Percentiles rank a stretch among this genome's conserved stretches.
Conservation (phyloP, 2,329 filamentous ascomycete genomes). For the Cordyceps farinosa region DNA sequence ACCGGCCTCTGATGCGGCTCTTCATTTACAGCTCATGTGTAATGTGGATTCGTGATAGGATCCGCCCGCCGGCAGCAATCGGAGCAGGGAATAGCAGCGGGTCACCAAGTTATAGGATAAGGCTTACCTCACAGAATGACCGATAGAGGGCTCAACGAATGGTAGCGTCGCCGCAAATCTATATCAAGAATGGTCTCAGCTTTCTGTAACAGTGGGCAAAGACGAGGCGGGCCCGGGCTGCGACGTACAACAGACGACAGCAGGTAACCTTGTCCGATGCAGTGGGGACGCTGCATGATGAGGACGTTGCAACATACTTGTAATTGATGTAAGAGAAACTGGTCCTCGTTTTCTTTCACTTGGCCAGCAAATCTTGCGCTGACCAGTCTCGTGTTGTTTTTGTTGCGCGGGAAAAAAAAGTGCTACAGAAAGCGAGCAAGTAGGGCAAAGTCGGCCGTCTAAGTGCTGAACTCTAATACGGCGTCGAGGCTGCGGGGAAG, state of each 20-base stretch:
- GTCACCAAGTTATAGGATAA: constrained; percentile 4
- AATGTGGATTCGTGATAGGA: constrained; percentile 14
- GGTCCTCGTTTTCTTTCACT: background rate
- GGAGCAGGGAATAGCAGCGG: constrained; percentile 6
- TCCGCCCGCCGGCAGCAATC: constrained; percentile 10
- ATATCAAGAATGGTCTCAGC: background rate
- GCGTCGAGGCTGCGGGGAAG: background rate
- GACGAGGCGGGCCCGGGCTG: background rate
- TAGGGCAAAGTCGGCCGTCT: background rate
- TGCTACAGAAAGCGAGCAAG: background rate
- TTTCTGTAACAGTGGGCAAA: background rate
- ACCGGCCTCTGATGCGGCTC: background rate
- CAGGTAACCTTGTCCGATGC: background rate
- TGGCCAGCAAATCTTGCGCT: background rate
- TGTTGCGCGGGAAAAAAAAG: background rate
- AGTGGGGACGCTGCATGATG: background rate
- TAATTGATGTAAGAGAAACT: background rate
- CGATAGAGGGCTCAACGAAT: background rate
- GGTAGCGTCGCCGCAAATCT: background rate
- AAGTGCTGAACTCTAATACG: background rate
- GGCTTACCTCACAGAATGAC: constrained; percentile 18
- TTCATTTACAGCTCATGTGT: constrained; percentile 10
- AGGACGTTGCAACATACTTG: background rate
- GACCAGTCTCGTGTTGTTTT: background rate
- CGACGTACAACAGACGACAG: background rate